phyloP scores from a whole-genome alignment of 768 basidiomycete genomes.

The Tephrocybe sp. region DNA sequence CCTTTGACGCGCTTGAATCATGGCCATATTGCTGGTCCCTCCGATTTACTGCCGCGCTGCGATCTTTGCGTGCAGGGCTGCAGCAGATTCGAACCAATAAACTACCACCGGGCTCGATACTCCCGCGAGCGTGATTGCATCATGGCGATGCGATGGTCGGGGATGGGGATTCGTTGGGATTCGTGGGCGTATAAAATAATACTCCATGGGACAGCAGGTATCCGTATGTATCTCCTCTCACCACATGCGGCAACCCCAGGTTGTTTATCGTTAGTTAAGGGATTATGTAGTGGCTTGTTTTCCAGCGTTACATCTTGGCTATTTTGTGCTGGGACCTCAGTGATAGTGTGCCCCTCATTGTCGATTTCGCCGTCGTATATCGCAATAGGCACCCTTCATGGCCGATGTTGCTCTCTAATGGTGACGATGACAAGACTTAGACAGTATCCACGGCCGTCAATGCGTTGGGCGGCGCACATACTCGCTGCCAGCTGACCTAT shows the following conservation, averaged over 20 bases:
- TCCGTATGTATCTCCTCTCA: neutral
- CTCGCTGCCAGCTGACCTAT: neutral
- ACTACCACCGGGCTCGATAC: neutral
- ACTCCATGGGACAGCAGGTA: slow-evolving; percentile 2
- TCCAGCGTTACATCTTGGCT: no score
- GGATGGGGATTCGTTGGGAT: neutral
- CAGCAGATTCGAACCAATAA: neutral
- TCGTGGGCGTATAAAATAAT: neutral
- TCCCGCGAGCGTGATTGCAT: neutral
- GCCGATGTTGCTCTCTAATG: neutral
- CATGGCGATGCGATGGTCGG: neutral
- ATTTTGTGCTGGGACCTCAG: no score
- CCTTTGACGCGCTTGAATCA: neutral
- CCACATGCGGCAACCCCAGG: neutral
- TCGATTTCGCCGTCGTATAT: no score
- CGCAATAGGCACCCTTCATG: no score
- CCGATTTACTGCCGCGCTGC: slow-evolving; percentile 2
- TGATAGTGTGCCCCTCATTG: no score
- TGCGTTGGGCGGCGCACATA: neutral
- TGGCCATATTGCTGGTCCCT: neutral
- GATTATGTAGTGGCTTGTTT: no score
- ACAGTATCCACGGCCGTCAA: neutral
- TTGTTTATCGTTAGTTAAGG: neutral
- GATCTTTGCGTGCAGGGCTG: slow-evolving; percentile 2
- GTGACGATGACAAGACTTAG: neutral